Base-by-base conservation (phyloP, 306 rosid genomes). In the Prunus mira region DNA sequence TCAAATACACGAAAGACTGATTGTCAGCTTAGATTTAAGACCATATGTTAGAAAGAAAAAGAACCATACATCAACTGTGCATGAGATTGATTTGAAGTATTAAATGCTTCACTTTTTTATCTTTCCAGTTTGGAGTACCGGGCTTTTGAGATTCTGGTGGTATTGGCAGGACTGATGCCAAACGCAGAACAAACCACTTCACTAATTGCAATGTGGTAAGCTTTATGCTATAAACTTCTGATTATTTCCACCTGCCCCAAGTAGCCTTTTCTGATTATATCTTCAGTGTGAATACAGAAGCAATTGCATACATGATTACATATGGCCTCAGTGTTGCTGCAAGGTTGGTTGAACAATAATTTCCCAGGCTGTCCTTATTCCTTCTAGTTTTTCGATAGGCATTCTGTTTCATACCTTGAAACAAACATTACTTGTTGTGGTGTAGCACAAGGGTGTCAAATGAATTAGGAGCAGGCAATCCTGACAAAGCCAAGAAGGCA, bases 311-410 rank as follows among this genome's bases (percentile, higher is more conserved):
- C 83, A 86, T 90, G 94, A 78, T 87, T 75, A 76, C 88, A 24
- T 87, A 86, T 79, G 97, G 98, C 60, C 98, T 94, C 22, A 82
- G 94, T 80, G 97, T 94, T 2, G 91, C 93, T 69, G 97, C 91
- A 43, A 94, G 97, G 98, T 93, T 67, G 3, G 67, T 51, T 47
- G 19, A 76, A 69, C 52, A 72, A 6, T 14, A 25, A 68, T 47
- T 28, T 11, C 24, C 3, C 49, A 43, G 20, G 8, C 32, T 61
- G 5, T 47, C 15, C 61, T 71, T 19, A 68, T 55, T 52, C 49
- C 51, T 54, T 69, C 28, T 19, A 45, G 55, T 65, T 65, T 67
- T 22, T 47, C 27, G 7, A 10, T 69, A 0, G 22, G 13, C 51
- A 57, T 81, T 84, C 57, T 25, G 25, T 71, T 52, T 50, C 12